phyloP scores from a whole-genome alignment of 164 flowering plant species.

The Amborella trichopoda region DNA sequence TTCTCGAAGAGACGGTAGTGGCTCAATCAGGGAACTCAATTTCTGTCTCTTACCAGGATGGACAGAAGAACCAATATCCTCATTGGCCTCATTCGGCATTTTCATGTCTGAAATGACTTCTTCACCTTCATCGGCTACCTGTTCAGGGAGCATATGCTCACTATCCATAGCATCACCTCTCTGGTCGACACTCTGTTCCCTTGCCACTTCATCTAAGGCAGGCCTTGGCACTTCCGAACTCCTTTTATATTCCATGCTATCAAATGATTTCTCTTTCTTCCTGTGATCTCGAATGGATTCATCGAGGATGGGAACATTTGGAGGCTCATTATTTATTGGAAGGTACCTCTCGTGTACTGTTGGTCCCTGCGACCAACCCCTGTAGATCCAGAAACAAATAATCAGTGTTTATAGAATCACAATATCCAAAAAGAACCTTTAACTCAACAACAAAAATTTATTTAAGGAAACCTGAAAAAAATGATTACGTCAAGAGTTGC shows the following conservation, averaged over 20 bases:
- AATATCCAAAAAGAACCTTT: no score
- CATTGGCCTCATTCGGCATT: conserved; percentile 11
- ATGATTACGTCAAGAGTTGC: no score
- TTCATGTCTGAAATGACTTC: conserved; percentile 21
- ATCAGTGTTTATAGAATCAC: no score
- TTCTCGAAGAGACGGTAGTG: conserved; percentile 23
- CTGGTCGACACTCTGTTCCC: conserved; percentile 32
- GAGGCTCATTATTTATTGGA: conserved; percentile 5
- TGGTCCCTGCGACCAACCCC: no score
- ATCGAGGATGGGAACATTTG: conserved; percentile 14
- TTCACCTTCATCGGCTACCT: conserved; percentile 29
- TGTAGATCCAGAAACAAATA: no score
- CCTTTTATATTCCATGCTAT: conserved; percentile 33
- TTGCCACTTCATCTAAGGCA: conserved; percentile 16
- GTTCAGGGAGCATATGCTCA: conserved; percentile 21
- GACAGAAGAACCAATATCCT: conserved; percentile 16
- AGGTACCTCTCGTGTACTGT: conserved; percentile 31
- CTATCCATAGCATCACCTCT: conserved; percentile 20
- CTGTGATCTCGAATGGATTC: conserved; percentile 20
- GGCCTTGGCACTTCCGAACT: conserved; percentile 30
- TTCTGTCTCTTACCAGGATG: conserved; percentile 33
- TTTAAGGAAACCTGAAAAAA: no score
- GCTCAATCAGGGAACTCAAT: conserved; percentile 42
- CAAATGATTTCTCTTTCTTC: conserved; percentile 36
- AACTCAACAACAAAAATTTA: no score